Base-by-base conservation (phyloP, 139 green algal genomes). In the Monoraphidium neglectum region DNA sequence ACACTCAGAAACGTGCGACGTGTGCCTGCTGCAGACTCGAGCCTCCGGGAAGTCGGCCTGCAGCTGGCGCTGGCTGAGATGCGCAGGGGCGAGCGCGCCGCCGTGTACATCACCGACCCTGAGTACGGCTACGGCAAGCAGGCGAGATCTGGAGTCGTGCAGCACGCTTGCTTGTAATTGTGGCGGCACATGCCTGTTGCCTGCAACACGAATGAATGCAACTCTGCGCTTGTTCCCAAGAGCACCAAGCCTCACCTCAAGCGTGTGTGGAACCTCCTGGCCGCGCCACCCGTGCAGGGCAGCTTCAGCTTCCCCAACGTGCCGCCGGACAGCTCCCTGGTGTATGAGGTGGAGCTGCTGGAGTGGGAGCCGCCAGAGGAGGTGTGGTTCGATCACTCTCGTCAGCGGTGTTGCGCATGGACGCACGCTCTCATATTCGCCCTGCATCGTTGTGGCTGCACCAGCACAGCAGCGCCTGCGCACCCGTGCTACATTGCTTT, bases 241-340 rank as follows among this genome's bases (percentile, higher is more conserved):
- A n/a, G n/a, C n/a, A n/a, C n/a, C n/a, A n/a, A n/a, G n/a, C n/a
- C n/a, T n/a, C n/a, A n/a, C n/a, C 3, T 91, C 84, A 62, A 83
- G 86, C 8, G 66, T 68, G 16, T 28, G 71, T n/a, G n/a, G n/a
- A n/a, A n/a, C n/a, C n/a, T n/a, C n/a, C n/a, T n/a, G n/a, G n/a
- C n/a, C n/a, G n/a, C n/a, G n/a, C n/a, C n/a, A n/a, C n/a, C n/a
- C n/a, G n/a, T n/a, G n/a, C n/a, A n/a, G 40, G 93, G 93, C 36
- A 93, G 72, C 79, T 97, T 97, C 80, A 93, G 86, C 12, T 97
- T 96, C 70, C 93, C 93, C 4, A 77, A 72, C 8, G 90, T 97
- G 51, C 91, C 92, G 1, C 90, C 90, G 16, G 43, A 79, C 60
- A 76, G 84, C 0, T 26, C 78, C 33, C 85, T 97, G 21, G 57